Conservation (phyloP, 2,329 filamentous ascomycete species). For the Colletotrichum navitas region DNA sequence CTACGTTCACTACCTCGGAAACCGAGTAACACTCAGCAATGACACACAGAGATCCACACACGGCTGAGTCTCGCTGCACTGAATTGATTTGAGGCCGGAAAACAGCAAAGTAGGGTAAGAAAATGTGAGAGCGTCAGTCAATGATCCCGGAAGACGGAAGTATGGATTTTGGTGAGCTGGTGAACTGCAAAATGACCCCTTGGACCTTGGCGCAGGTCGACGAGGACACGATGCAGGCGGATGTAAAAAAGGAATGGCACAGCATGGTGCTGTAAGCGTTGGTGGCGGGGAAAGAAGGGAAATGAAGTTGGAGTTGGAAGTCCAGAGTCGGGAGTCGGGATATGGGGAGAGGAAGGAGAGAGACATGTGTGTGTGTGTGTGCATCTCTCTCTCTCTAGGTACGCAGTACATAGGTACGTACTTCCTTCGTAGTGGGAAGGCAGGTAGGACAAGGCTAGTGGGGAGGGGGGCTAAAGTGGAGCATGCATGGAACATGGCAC, state of each 20-base stretch:
- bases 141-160: neutral
- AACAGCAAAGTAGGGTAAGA: neutral
- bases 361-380: neutral
- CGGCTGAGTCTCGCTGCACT: neutral
- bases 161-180: conserved; percentile 13
- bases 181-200: conserved; percentile 7
- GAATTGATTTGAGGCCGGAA: neutral
- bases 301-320: neutral
- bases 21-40: neutral
- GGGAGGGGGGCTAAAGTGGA: neutral
- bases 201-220: neutral
- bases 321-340: neutral
- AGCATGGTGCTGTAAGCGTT: conserved; percentile 16
- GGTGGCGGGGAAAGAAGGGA: conserved; percentile 27
- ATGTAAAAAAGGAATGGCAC: conserved; percentile 27
- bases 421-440: too few species aligned
- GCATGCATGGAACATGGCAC: neutral
- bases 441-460: conserved; percentile 2
- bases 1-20: neutral
- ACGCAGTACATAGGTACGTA: too few species aligned
- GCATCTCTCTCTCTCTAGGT: too few species aligned
- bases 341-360: neutral
- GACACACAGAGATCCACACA: neutral
- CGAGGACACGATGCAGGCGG: conserved; percentile 29
- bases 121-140: neutral